These are phyloP conservation scores for Trichoderma breve DNA, from an alignment of 2,329 filamentous ascomycete genomes.

Conservation along the genomic window DNA sequence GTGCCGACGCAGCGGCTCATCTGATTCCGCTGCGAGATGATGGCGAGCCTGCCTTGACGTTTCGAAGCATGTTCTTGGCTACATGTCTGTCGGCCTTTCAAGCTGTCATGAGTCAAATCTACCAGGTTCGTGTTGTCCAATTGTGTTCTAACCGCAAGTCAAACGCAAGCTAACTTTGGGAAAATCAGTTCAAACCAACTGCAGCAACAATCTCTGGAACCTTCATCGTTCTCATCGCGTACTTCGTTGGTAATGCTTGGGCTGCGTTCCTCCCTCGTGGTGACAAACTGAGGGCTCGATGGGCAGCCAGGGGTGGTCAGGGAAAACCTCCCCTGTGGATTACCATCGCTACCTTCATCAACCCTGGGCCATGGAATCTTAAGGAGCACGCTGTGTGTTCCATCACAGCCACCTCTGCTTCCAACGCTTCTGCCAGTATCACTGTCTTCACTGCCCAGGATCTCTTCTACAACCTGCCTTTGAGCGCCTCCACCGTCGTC, in stretches of 20 bases:
- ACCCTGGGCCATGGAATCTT: constrained; percentile 50
- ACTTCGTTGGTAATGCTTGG: constrained; percentile 49
- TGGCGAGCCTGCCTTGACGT: constrained; percentile 49
- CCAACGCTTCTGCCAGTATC: constrained; percentile 44
- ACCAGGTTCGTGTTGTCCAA: constrained; percentile 40
- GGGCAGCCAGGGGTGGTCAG: constrained; percentile 42
- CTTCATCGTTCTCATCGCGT: constrained; percentile 57
- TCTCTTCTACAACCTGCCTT: constrained; percentile 50
- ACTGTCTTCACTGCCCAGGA: constrained; percentile 48
- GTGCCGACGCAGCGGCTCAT: constrained; percentile 48
- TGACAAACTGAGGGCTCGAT: constrained; percentile 47
- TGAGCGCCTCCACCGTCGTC: constrained; percentile 47
- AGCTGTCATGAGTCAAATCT: constrained; percentile 56
- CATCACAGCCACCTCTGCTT: constrained; percentile 54
- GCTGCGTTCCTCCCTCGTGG: constrained; percentile 41
- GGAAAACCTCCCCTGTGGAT: constrained; percentile 45
- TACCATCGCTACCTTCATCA: constrained; percentile 44
- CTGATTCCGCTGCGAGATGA: constrained; percentile 54
- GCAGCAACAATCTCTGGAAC: constrained; percentile 47
- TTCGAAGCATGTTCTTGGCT: constrained; percentile 52
- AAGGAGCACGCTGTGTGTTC: constrained; percentile 56
- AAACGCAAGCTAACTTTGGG: background rate
- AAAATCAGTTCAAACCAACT: constrained; percentile 52
- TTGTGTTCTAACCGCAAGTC: background rate
- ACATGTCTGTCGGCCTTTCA: constrained; percentile 51